A percentile compares a stretch with the other conserved stretches of the same genome.
Evolutionary conservation across 495 filamentous ascomycete species (phyloP).

Genomic region (Penicillium samsonianum): DNA sequence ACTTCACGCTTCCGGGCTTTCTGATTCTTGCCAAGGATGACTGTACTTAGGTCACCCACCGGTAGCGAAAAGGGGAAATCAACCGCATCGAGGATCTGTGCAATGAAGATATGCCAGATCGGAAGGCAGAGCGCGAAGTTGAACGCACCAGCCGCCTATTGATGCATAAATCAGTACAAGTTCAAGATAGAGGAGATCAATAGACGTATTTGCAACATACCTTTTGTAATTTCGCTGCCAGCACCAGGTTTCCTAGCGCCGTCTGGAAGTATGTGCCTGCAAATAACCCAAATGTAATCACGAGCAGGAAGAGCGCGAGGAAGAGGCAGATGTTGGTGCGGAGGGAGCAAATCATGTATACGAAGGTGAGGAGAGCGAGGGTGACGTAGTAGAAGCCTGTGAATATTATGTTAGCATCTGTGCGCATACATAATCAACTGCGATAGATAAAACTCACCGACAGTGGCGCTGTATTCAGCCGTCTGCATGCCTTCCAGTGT

Average conservation of each 20-base stretch:
- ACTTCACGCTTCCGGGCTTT: constrained; percentile 19
- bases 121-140: constrained; percentile 58
- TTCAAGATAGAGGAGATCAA: background rate
- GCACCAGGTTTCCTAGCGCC: constrained; percentile 41
- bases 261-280: constrained; percentile 58
- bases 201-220: constrained; percentile 20
- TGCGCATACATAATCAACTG: background rate
- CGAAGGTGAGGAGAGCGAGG: constrained; percentile 55
- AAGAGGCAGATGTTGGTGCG: constrained; percentile 71
- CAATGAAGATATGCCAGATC: constrained; percentile 67
- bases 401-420: background rate
- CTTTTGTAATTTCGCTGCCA: constrained; percentile 38
- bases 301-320: constrained; percentile 62
- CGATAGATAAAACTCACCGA: constrained; percentile 47
- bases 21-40: constrained; percentile 35
- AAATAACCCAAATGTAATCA: constrained; percentile 58
- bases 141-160: constrained; percentile 35
- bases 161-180: constrained; percentile 4
- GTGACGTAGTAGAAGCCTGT: constrained; percentile 35
- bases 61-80: constrained; percentile 40
- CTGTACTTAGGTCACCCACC: constrained; percentile 39
- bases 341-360: constrained; percentile 69
- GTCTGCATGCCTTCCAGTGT: constrained; percentile 33
- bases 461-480: constrained; percentile 47
- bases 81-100: constrained; percentile 58